Evolutionary conservation across 2,329 filamentous ascomycete genomes (phyloP).

Genomic region (Chrysosphaeria jannelii): DNA sequence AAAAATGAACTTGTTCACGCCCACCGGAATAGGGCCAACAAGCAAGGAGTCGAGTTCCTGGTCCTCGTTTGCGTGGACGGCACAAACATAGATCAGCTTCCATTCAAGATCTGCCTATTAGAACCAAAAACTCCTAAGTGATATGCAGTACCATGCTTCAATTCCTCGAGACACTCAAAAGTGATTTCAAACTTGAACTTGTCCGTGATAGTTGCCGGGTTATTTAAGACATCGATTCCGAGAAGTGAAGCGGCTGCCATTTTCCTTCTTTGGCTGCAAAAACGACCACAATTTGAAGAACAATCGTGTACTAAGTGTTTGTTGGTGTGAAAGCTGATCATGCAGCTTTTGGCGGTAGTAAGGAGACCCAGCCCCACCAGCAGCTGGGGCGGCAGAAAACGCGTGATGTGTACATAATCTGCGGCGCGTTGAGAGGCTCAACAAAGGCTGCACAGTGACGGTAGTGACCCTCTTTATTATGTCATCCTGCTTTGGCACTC

Average conservation of each 20-base stretch:
- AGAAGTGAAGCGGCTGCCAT: slow-evolving; percentile 96
- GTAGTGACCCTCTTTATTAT: no score
- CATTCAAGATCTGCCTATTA: slow-evolving; percentile 72
- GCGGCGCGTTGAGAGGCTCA: no score
- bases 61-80: slow-evolving; percentile 88
- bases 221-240: slow-evolving; percentile 88
- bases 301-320: no score
- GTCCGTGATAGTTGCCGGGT: slow-evolving; percentile 77
- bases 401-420: no score
- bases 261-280: slow-evolving; percentile 8
- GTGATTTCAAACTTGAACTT: slow-evolving; percentile 96
- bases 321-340: neutral
- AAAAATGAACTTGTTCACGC: slow-evolving; percentile 97
- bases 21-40: slow-evolving; percentile 88
- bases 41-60: slow-evolving; percentile 94
- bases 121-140: no score
- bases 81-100: slow-evolving; percentile 98
- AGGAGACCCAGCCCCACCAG: no score
- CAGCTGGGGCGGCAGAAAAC: no score
- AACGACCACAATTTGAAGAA: neutral
- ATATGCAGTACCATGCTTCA: slow-evolving; percentile 61
- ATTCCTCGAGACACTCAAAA: slow-evolving; percentile 82
- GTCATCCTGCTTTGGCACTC: no score
- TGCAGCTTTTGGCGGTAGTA: no score
- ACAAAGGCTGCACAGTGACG: no score